phyloP scores from a whole-genome alignment of 306 rosid species.

The Sechiopsis laciniata region DNA sequence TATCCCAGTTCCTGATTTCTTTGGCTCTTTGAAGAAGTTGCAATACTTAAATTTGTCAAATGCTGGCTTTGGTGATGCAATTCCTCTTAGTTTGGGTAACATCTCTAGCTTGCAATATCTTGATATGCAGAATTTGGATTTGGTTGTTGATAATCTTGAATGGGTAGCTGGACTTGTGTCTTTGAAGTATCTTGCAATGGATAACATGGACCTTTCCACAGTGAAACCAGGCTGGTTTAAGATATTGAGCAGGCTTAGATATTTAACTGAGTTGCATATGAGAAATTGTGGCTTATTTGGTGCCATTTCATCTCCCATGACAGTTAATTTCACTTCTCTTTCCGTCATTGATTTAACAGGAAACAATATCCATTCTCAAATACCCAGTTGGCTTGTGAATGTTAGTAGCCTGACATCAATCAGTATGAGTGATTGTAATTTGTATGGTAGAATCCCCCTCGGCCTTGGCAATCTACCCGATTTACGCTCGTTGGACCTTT shows the following conservation, averaged over 20 bases:
- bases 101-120: slow-evolving; percentile 34
- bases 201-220: slow-evolving; percentile 32
- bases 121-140: slow-evolving; percentile 15
- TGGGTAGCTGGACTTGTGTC: slow-evolving; percentile 36
- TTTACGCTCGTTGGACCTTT: slow-evolving; percentile 26
- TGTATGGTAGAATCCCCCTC: slow-evolving; percentile 47
- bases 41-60: slow-evolving; percentile 36
- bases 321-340: slow-evolving; percentile 38
- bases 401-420: slow-evolving; percentile 30
- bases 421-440: not conserved
- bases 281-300: slow-evolving; percentile 19
- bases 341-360: slow-evolving; percentile 23
- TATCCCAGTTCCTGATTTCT: slow-evolving; percentile 28
- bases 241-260: slow-evolving; percentile 25
- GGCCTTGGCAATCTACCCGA: slow-evolving; percentile 30
- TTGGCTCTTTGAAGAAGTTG: slow-evolving; percentile 36
- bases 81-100: slow-evolving; percentile 37
- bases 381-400: slow-evolving; percentile 41
- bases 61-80: slow-evolving; percentile 31
- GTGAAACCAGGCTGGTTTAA: slow-evolving; percentile 29
- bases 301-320: slow-evolving; percentile 21
- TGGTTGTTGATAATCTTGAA: slow-evolving; percentile 23
- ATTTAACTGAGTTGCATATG: slow-evolving; percentile 35
- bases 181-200: slow-evolving; percentile 36
- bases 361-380: slow-evolving; percentile 28